Evolutionary conservation across 805 yeast species (phyloP).

Genomic region (Peterozyma toletana): DNA sequence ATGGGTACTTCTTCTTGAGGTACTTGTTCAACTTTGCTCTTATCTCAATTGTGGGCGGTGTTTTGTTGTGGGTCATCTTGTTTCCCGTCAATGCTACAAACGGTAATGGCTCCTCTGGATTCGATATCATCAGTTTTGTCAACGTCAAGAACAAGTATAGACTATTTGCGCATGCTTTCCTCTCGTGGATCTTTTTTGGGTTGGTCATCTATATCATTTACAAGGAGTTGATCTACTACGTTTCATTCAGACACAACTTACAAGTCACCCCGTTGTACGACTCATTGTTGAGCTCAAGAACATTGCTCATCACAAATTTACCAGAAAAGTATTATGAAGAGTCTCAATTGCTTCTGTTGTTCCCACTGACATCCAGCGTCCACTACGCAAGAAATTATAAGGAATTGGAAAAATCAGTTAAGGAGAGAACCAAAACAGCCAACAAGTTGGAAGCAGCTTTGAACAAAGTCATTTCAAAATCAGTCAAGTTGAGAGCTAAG

Average conservation of each 20-base stretch:
- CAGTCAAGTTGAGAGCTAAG: constrained; percentile 49
- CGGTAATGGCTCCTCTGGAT: constrained; percentile 47
- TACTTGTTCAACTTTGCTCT: constrained; percentile 49
- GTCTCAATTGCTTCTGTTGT: constrained; percentile 48
- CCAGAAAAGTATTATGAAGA: constrained; percentile 37
- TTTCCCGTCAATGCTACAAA: constrained; percentile 73
- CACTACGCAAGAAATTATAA: constrained; percentile 61
- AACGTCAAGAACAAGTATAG: constrained; percentile 57
- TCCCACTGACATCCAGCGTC: constrained; percentile 54
- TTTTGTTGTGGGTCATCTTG: constrained; percentile 59
- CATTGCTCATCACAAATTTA: constrained; percentile 66
- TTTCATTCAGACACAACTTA: constrained; percentile 63
- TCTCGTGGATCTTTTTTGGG: constrained; percentile 72
- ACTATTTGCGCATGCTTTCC: constrained; percentile 66
- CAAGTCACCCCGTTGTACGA: constrained; percentile 72
- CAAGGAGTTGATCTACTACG: constrained; percentile 67
- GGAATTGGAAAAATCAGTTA: constrained; percentile 45
- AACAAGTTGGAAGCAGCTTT: constrained; percentile 59
- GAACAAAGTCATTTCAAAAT: constrained; percentile 51
- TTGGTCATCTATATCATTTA: constrained; percentile 58
- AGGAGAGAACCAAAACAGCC: constrained; percentile 59
- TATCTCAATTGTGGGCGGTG: constrained; percentile 44
- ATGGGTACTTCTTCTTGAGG: constrained; percentile 71
- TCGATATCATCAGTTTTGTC: constrained; percentile 57
- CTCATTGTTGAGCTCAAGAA: constrained; percentile 61